Conservation (phyloP, 495 filamentous ascomycete genomes). For the Annulohypoxylon bovei region DNA sequence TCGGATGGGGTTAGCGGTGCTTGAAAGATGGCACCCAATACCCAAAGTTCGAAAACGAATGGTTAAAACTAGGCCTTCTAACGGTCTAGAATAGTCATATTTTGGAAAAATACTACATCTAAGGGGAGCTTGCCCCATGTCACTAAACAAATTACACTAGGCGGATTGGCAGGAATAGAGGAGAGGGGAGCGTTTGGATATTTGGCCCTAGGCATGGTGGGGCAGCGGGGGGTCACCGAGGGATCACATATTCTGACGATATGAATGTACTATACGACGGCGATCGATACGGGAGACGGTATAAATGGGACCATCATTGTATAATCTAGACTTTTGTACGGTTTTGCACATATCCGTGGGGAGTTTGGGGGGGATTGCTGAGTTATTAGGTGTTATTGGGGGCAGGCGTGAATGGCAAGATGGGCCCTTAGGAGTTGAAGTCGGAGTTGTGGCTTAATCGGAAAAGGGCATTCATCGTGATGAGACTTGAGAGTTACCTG, state of each 20-base stretch:
- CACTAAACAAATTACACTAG: neutral
- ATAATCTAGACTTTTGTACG: slow-evolving; percentile 1
- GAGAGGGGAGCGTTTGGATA: neutral
- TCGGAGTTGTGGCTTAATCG: neutral
- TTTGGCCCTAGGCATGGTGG: neutral
- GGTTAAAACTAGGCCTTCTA: neutral
- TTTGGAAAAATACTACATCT: neutral
- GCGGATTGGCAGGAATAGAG: neutral
- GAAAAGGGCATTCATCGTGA: neutral
- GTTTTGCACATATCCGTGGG: neutral
- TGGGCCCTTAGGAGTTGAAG: neutral
- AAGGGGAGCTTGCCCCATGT: neutral
- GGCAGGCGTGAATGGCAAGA: neutral
- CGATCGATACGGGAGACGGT: neutral
- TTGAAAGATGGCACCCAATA: slow-evolving; percentile 9
- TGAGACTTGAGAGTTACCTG: neutral
- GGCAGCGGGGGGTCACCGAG: neutral
- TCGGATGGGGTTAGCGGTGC: slow-evolving; percentile 44
- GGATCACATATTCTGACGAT: slow-evolving; percentile 19
- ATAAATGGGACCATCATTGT: slow-evolving; percentile 2
- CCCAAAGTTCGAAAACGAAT: neutral
- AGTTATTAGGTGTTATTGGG: neutral
- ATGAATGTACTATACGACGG: slow-evolving; percentile 36
- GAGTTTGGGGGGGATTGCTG: neutral
- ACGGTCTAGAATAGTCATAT: neutral